phyloP scores from a whole-genome alignment of 2,329 filamentous ascomycete genomes.

The Nectriaceae sp. region DNA sequence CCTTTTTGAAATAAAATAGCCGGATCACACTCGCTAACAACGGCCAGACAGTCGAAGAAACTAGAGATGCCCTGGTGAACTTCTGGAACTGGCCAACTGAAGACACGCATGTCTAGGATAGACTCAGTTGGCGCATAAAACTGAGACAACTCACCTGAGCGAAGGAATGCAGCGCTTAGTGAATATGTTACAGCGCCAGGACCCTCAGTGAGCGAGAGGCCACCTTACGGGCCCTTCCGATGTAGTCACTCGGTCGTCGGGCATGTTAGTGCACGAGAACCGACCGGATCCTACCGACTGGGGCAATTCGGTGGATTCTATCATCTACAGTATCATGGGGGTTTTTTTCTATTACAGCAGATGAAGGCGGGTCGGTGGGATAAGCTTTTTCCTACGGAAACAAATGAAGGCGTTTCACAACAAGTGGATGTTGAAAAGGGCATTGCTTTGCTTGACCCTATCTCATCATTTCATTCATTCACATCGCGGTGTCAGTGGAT shows the following conservation, averaged over 20 bases:
- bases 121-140: constrained; percentile 4
- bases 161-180: constrained; percentile 15
- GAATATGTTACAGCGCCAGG: constrained; percentile 2
- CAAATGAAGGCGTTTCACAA: constrained; percentile 15
- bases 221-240: too few relatives aligned
- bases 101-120: too few relatives aligned
- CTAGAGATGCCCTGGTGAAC: too few relatives aligned
- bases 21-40: constrained; percentile 1
- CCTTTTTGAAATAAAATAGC: not conserved
- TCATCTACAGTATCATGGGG: too few relatives aligned
- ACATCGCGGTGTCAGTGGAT: constrained; percentile 17
- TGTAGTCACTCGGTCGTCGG: too few relatives aligned
- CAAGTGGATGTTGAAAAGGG: constrained; percentile 6
- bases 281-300: too few relatives aligned
- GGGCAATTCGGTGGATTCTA: too few relatives aligned
- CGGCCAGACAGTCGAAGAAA: too few relatives aligned
- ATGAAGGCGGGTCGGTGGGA: constrained; percentile 11
- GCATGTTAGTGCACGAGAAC: too few relatives aligned
- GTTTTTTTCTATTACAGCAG: too few relatives aligned
- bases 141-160: constrained; percentile 1
- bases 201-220: too few relatives aligned
- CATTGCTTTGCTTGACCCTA: not conserved
- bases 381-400: constrained; percentile 11
- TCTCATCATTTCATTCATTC: constrained; percentile 12
- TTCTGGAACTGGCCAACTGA: too few relatives aligned